A percentile compares a stretch with the other conserved stretches of the same genome.
Evolutionary conservation across 2,329 filamentous ascomycete species (phyloP).

Genomic region (Aspergillus neotritici): DNA sequence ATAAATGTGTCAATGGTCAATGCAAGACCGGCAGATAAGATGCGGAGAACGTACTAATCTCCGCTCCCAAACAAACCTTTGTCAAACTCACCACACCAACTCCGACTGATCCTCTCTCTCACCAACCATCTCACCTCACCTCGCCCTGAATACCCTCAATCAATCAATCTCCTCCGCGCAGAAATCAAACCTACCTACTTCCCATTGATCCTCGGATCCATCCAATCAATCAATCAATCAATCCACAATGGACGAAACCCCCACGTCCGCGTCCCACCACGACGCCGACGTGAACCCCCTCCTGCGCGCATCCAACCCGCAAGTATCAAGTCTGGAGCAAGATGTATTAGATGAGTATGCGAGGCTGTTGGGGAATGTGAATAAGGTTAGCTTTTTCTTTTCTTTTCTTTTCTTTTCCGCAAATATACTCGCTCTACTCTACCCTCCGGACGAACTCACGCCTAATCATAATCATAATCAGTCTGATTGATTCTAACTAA

Average conservation of each 20-base stretch:
- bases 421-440: background rate
- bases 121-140: too few species aligned
- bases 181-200: too few species aligned
- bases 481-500: background rate
- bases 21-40: too few species aligned
- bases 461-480: background rate
- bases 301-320: slow-evolving; percentile 31
- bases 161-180: too few species aligned
- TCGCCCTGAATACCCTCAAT: too few species aligned
- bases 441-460: background rate
- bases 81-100: too few species aligned
- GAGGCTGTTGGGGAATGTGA: slow-evolving; percentile 80
- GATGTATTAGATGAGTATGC: slow-evolving; percentile 94
- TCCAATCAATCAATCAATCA: too few species aligned
- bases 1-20: too few species aligned
- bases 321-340: slow-evolving; percentile 74
- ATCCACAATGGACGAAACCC: slow-evolving; percentile 3
- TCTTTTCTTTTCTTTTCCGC: background rate
- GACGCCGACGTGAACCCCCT: slow-evolving; percentile 30
- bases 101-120: too few species aligned
- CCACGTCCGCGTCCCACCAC: slow-evolving; percentile 3
- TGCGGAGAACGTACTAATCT: too few species aligned
- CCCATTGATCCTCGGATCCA: too few species aligned
- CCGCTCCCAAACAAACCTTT: too few species aligned
- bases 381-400: slow-evolving; percentile 55